These are phyloP conservation scores for Yarrowia sp. DNA, from an alignment of 805 yeast species.

Conservation along the genomic window DNA sequence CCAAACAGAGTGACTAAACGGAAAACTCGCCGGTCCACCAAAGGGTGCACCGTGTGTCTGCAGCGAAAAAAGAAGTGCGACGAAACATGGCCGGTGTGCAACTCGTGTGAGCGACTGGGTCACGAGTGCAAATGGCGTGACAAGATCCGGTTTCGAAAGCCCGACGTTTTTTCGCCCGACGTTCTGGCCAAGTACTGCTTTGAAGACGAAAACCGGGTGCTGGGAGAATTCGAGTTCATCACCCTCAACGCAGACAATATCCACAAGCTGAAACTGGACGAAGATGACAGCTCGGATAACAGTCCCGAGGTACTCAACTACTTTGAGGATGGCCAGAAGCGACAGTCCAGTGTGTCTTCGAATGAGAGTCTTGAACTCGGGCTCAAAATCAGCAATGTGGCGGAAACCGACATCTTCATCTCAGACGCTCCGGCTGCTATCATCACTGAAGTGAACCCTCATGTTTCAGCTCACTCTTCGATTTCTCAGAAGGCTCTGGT, in stretches of 20 bases:
- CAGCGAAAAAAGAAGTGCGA: slow-evolving; percentile 36
- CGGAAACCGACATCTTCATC: background rate
- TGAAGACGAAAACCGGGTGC: background rate
- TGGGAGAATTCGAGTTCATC: slow-evolving; percentile 25
- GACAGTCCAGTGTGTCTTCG: background rate
- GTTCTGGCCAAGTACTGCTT: slow-evolving; percentile 29
- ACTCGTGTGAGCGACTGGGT: slow-evolving; percentile 34
- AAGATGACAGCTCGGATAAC: slow-evolving; percentile 20
- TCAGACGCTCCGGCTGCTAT: background rate
- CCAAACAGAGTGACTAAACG: slow-evolving; percentile 13
- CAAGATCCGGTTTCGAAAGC: slow-evolving; percentile 36
- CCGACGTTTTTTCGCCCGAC: slow-evolving; percentile 23
- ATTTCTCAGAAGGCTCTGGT: slow-evolving; percentile 25
- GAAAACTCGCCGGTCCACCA: slow-evolving; percentile 32
- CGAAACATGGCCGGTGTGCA: slow-evolving; percentile 37
- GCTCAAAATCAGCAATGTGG: no score
- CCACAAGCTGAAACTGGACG: slow-evolving; percentile 13
- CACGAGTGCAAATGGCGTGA: slow-evolving; percentile 38
- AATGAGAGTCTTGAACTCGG: background rate
- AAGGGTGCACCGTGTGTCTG: slow-evolving; percentile 34
- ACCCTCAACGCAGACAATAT: slow-evolving; percentile 24
- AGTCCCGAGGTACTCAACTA: slow-evolving; percentile 9
- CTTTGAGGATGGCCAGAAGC: background rate
- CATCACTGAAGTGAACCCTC: slow-evolving; percentile 15
- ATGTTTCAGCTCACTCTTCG: slow-evolving; percentile 25